These are phyloP conservation scores for Lactarius quietus DNA, from an alignment of 768 basidiomycete genomes.

Conservation along the genomic window DNA sequence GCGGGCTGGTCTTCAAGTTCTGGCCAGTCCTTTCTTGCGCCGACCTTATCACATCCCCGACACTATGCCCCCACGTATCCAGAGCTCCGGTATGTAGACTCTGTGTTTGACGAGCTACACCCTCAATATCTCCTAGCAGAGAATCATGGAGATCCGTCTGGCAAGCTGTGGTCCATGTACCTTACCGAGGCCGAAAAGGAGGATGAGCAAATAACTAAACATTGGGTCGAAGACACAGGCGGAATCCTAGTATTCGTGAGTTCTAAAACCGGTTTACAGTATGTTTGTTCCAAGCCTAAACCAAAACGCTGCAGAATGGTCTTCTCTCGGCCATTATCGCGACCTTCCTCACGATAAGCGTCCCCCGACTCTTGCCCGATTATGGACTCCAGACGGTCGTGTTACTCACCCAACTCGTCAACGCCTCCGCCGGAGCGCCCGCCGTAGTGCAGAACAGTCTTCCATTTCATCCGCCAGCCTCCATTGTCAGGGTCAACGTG, in stretches of 20 bases:
- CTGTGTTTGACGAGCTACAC: neutral
- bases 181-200: neutral
- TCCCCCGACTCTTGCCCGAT: neutral
- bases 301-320: neutral
- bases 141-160: neutral
- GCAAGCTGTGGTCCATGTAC: constrained; percentile 6
- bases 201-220: neutral
- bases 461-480: neutral
- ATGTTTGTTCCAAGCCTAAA: too few species aligned
- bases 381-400: neutral
- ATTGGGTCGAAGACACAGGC: neutral
- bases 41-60: too few species aligned
- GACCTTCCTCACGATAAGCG: constrained; percentile 3
- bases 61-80: too few species aligned
- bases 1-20: too few species aligned
- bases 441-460: neutral
- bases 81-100: neutral
- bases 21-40: too few species aligned
- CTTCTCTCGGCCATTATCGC: neutral
- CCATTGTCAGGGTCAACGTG: constrained; percentile 2
- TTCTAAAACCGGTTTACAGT: too few species aligned
- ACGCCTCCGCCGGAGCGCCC: neutral
- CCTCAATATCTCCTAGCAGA: neutral
- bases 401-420: neutral
- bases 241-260: neutral